Evolutionary conservation across 306 rosid genomes (phyloP).

Genomic region (Vicia sativa): DNA sequence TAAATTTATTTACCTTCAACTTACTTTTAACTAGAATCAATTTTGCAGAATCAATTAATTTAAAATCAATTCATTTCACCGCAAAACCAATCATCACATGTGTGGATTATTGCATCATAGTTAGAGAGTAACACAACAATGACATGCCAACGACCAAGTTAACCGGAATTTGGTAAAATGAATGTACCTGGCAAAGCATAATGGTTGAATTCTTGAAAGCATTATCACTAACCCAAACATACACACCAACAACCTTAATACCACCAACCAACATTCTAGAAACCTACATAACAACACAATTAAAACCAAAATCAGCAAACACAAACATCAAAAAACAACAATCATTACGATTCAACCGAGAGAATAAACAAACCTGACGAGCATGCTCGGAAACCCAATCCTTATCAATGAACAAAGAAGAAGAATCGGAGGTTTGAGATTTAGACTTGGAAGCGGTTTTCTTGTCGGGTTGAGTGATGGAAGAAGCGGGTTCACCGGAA

Average conservation of each 20-base stretch:
- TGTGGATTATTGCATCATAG: background rate
- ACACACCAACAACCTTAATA: constrained; percentile 75
- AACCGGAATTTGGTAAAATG: background rate
- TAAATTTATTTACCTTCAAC: no score
- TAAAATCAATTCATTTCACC: no score
- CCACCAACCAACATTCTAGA: constrained; percentile 89
- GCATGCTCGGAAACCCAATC: constrained; percentile 97
- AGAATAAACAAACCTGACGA: constrained; percentile 49
- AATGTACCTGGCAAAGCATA: constrained; percentile 66
- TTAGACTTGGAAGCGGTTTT: constrained; percentile 53
- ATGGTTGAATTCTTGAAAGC: constrained; percentile 82
- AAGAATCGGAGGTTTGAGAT: constrained; percentile 55
- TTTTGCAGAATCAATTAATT: no score
- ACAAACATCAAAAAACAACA: background rate
- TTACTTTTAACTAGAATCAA: no score
- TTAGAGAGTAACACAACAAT: background rate
- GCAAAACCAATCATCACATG: no score
- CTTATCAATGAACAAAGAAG: constrained; percentile 64
- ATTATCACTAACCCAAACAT: constrained; percentile 67
- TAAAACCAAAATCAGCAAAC: background rate
- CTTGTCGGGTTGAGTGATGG: constrained; percentile 59
- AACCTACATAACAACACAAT: constrained; percentile 38
- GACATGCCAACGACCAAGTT: background rate
- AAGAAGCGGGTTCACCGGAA: constrained; percentile 63
- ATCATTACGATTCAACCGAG: background rate